phyloP scores from a whole-genome alignment of 257 asterid species.

The Penstemon barbatus region DNA sequence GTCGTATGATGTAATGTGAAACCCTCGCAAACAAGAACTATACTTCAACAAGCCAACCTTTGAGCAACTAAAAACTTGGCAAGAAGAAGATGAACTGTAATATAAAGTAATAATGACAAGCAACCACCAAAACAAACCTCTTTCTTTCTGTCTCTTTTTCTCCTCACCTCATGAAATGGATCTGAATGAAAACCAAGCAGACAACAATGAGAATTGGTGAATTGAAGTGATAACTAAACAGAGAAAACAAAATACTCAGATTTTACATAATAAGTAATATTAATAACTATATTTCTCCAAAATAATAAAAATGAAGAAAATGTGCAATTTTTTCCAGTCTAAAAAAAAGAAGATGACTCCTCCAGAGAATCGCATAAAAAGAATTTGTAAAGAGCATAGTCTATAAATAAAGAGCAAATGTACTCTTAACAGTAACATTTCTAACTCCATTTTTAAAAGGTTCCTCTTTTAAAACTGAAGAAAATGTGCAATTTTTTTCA shows the following conservation, averaged over 20 bases:
- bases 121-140: slow-evolving; percentile 50
- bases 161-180: slow-evolving; percentile 95
- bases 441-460: background rate
- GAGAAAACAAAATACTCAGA: background rate
- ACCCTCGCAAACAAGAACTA: background rate
- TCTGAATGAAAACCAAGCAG: slow-evolving; percentile 46
- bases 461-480: background rate
- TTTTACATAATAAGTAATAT: background rate
- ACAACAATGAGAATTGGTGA: background rate
- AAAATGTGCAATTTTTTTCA: background rate
- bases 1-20: background rate
- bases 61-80: slow-evolving; percentile 13
- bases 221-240: background rate
- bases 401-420: slow-evolving; percentile 3
- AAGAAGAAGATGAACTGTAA: background rate
- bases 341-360: background rate
- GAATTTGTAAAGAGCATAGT: background rate
- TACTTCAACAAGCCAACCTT: slow-evolving; percentile 3
- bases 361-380: background rate
- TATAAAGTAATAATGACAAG: background rate
- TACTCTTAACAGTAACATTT: slow-evolving; percentile 3
- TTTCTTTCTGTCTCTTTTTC: slow-evolving; percentile 77
- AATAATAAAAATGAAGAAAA: background rate
- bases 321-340: background rate
- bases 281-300: background rate